Evolutionary conservation across 345 rosid species (phyloP).

Genomic region (Microthlaspi erraticum): DNA sequence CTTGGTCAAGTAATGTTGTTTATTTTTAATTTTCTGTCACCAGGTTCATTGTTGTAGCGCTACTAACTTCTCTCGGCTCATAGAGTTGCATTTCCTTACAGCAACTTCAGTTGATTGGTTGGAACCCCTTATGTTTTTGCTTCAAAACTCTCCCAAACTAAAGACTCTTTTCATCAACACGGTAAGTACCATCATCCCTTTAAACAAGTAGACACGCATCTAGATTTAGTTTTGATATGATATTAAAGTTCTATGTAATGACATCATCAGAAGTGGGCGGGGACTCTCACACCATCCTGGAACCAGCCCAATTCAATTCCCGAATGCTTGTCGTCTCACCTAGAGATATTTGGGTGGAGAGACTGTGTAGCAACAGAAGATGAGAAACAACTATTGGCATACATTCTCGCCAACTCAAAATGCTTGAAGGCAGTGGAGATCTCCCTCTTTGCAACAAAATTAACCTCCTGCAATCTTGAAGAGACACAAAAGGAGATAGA

Average conservation of each 20-base stretch:
- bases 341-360: not conserved
- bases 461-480: not conserved
- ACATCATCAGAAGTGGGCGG: not conserved
- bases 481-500: not conserved
- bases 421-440: slow-evolving; percentile 13
- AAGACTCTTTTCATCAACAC: not conserved
- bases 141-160: slow-evolving; percentile 7
- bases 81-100: not conserved
- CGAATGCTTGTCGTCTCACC: slow-evolving; percentile 9
- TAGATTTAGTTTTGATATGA: not conserved
- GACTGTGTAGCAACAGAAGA: not conserved
- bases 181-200: not conserved
- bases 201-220: not conserved
- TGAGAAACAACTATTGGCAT: not conserved
- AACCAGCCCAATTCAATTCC: slow-evolving; percentile 11
- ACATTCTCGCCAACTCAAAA: slow-evolving; percentile 18
- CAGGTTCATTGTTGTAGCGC: not conserved
- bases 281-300: not conserved
- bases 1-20: not conserved
- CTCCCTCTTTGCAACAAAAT: not conserved
- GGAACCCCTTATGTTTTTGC: not conserved
- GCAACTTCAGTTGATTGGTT: not conserved
- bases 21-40: not conserved
- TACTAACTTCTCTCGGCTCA: not conserved
- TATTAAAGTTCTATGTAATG: not conserved